These are phyloP conservation scores for Clavispora phyllophila DNA, from an alignment of 805 yeast genomes.

Conservation along the genomic window DNA sequence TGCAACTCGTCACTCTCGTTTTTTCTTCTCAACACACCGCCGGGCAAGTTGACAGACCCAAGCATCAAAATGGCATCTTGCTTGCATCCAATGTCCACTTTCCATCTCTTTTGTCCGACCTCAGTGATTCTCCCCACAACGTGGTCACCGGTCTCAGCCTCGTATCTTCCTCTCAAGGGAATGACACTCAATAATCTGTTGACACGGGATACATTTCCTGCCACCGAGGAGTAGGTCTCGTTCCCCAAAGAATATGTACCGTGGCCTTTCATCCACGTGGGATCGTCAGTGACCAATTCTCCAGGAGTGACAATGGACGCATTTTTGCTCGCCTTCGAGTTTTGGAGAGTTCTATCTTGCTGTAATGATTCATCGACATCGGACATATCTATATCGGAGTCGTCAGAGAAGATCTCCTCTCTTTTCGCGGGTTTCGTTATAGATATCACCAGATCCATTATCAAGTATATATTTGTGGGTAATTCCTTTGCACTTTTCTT, in stretches of 20 bases:
- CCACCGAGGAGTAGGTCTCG: constrained; percentile 82
- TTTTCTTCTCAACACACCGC: constrained; percentile 91
- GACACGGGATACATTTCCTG: constrained; percentile 83
- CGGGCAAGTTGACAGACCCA: constrained; percentile 95
- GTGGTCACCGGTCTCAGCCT: constrained; percentile 96
- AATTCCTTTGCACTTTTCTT: background rate
- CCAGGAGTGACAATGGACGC: constrained; percentile 81
- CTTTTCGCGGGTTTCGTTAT: constrained; percentile 27
- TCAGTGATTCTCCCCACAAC: constrained; percentile 90
- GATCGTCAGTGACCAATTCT: constrained; percentile 91
- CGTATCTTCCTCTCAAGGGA: constrained; percentile 82
- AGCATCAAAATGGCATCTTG: constrained; percentile 89
- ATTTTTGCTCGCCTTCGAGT: constrained; percentile 6
- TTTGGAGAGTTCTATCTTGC: constrained; percentile 12
- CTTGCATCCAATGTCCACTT: constrained; percentile 92
- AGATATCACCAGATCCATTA: constrained; percentile 25
- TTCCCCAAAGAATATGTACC: constrained; percentile 83
- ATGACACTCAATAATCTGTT: constrained; percentile 80
- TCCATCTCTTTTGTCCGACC: constrained; percentile 93
- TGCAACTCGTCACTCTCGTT: constrained; percentile 93
- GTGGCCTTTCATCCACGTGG: constrained; percentile 98
- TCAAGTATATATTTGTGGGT: background rate
- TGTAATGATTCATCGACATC: constrained; percentile 27
- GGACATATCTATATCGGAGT: constrained; percentile 39
- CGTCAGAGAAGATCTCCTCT: constrained; percentile 14